Conservation (phyloP, 2,329 filamentous ascomycete genomes). For the Xylariales sp. region DNA sequence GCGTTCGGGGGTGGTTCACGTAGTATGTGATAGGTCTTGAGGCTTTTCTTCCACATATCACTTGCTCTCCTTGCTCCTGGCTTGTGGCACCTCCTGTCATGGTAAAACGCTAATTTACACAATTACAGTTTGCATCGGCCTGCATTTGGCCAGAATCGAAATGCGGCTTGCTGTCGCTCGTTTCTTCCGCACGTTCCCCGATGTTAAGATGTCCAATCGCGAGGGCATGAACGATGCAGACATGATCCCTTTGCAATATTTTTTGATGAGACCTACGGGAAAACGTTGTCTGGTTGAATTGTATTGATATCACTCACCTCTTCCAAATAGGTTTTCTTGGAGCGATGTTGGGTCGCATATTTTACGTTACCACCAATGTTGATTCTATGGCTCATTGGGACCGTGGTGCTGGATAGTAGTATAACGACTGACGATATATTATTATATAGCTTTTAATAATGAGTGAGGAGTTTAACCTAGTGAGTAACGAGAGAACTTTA, state of each 20-base stretch:
- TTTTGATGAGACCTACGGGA: slow-evolving; percentile 20
- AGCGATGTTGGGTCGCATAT: background rate
- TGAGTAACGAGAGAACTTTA: too few relatives aligned
- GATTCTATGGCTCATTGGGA: too few relatives aligned
- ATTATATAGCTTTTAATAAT: too few relatives aligned
- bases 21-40: slow-evolving; percentile 24
- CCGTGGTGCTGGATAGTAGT: too few relatives aligned
- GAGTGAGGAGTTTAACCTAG: too few relatives aligned
- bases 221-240: slow-evolving; percentile 25
- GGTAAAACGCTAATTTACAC: background rate
- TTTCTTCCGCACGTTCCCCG: slow-evolving; percentile 38
- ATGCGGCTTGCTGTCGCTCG: slow-evolving; percentile 42
- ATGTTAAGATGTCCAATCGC: slow-evolving; percentile 17
- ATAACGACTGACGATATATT: too few relatives aligned
- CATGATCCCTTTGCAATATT: slow-evolving; percentile 22
- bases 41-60: too few relatives aligned
- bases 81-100: too few relatives aligned
- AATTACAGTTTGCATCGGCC: slow-evolving; percentile 41
- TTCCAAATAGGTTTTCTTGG: background rate
- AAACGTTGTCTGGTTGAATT: slow-evolving; percentile 23
- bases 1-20: slow-evolving; percentile 42
- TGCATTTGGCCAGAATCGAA: slow-evolving; percentile 51
- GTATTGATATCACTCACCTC: too few relatives aligned
- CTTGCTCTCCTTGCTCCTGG: too few relatives aligned
- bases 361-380: too few relatives aligned